A percentile compares a stretch with the other conserved stretches of the same genome.
Conservation (phyloP, 192 early-diverging fungal species). For the Coemansia sp. region DNA sequence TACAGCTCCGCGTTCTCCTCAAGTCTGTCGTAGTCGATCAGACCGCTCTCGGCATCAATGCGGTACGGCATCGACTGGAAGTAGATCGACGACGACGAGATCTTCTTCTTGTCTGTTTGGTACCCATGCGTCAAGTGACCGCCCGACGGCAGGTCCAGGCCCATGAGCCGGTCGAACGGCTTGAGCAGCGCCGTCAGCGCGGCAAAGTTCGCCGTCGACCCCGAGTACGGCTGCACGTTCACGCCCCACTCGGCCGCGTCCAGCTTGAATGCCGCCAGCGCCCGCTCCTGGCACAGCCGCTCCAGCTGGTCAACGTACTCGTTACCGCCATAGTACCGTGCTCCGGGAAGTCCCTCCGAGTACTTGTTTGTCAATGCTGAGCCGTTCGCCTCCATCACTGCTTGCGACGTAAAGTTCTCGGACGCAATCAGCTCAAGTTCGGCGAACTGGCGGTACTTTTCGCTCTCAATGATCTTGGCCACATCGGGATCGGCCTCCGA, state of each 20-base stretch:
- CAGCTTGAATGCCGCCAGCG: slow-evolving; percentile 89
- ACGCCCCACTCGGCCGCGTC: slow-evolving; percentile 94
- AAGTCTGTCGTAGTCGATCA: slow-evolving; percentile 92
- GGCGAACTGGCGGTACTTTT: slow-evolving; percentile 97
- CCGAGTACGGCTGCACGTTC: slow-evolving; percentile 99
- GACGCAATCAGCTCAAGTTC: slow-evolving; percentile 99
- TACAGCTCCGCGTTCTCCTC: slow-evolving; percentile 91
- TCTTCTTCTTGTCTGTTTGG: slow-evolving; percentile 99
- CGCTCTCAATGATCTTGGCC: slow-evolving; percentile 90
- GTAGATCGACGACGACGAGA: slow-evolving; percentile 99
- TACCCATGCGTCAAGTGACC: slow-evolving; percentile 99
- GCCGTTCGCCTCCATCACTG: slow-evolving; percentile 99
- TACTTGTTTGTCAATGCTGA: slow-evolving; percentile 99
- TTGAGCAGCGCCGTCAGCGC: slow-evolving; percentile 92
- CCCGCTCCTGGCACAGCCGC: slow-evolving; percentile 93
- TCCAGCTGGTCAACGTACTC: slow-evolving; percentile 96
- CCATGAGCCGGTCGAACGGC: slow-evolving; percentile 99
- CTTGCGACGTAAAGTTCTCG: slow-evolving; percentile 99
- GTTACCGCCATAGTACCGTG: slow-evolving; percentile 99
- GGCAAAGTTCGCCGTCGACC: slow-evolving; percentile 98
- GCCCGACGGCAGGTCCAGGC: slow-evolving; percentile 98
- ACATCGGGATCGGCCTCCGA: slow-evolving; percentile 91
- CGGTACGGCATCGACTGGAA: slow-evolving; percentile 99
- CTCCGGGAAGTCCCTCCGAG: slow-evolving; percentile 98
- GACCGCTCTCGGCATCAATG: slow-evolving; percentile 81